Evolutionary conservation across 306 rosid genomes (phyloP).

Genomic region (Prunus mongolica): DNA sequence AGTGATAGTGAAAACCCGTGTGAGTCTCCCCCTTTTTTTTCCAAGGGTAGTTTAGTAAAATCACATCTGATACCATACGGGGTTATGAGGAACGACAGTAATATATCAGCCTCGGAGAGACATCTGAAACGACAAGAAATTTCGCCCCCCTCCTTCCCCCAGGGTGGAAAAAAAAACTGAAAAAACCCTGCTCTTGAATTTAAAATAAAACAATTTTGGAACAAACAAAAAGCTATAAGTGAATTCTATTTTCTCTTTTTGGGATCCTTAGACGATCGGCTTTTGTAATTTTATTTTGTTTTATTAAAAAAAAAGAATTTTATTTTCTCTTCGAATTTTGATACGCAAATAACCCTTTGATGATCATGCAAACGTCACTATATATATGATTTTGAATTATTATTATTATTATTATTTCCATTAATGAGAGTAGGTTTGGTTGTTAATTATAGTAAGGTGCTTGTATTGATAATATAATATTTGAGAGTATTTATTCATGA

Average conservation of each 20-base stretch:
- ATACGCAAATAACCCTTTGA: background rate
- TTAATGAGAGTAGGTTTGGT: background rate
- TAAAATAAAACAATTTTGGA: too few species aligned
- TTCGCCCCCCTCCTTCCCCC: background rate
- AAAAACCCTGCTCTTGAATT: background rate
- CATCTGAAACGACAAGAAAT: background rate
- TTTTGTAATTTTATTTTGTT: too few species aligned
- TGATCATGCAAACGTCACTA: background rate
- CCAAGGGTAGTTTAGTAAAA: constrained; percentile 32
- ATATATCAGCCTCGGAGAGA: background rate
- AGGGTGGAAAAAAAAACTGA: too few species aligned
- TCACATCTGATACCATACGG: background rate
- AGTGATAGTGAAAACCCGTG: constrained; percentile 15
- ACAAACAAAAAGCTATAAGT: too few species aligned
- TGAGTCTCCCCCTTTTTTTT: background rate
- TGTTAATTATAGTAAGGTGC: background rate
- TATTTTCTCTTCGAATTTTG: too few species aligned
- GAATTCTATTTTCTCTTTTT: too few species aligned
- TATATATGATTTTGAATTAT: background rate
- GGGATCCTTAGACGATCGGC: too few species aligned
- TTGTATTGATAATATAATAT: background rate
- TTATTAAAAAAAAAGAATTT: background rate
- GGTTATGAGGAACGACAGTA: background rate
- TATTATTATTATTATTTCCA: background rate
- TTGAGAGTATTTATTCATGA: background rate